Percentiles rank a stretch among this genome's conserved stretches.
Conservation (phyloP, 208 protist genomes). For the Leishmania lainsoni region DNA sequence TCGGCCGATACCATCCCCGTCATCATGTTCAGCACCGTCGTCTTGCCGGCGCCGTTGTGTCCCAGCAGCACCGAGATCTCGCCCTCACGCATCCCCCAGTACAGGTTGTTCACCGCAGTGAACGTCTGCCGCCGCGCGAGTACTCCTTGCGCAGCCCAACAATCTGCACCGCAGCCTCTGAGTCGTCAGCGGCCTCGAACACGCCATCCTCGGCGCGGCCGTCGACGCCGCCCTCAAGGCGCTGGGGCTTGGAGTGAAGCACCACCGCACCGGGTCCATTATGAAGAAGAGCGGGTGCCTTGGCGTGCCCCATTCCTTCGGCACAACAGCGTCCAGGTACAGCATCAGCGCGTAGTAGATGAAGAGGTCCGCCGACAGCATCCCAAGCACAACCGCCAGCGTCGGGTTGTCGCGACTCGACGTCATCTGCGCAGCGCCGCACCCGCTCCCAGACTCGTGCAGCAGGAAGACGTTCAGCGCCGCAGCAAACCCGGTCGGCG, state of each 20-base stretch:
- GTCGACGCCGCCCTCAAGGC: conserved; percentile 27
- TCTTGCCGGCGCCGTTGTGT: conserved; percentile 86
- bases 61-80: conserved; percentile 82
- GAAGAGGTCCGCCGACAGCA: conserved; percentile 45
- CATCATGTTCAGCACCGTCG: conserved; percentile 86
- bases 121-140: conserved; percentile 41
- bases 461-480: conserved; percentile 39
- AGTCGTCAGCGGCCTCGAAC: conserved; percentile 36
- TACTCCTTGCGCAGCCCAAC: no score
- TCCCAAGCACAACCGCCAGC: conserved; percentile 37
- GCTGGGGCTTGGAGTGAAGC: neutral
- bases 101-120: conserved; percentile 79
- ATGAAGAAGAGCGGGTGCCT: conserved; percentile 76
- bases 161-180: conserved; percentile 13
- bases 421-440: conserved; percentile 30
- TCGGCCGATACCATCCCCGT: conserved; percentile 76
- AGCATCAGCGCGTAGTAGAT: conserved; percentile 70
- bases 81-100: conserved; percentile 59
- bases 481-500: conserved; percentile 43
- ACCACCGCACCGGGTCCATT: conserved; percentile 38
- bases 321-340: conserved; percentile 77
- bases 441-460: conserved; percentile 39
- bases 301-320: conserved; percentile 56
- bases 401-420: conserved; percentile 11
- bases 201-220: conserved; percentile 35